Conservation (phyloP, 345 rosid genomes). For the Hibiscus syriacus region DNA sequence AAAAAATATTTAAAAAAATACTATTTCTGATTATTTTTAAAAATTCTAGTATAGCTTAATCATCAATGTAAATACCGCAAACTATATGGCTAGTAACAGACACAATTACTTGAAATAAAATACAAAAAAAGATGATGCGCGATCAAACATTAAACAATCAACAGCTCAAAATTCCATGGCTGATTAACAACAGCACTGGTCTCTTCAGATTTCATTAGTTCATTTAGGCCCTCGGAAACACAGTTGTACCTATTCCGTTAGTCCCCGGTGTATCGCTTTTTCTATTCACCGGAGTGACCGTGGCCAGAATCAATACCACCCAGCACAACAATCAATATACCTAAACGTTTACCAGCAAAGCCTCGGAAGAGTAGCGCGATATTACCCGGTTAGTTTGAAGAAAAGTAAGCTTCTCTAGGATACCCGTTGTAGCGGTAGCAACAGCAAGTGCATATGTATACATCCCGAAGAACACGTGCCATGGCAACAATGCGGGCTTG, state of each 20-base stretch:
- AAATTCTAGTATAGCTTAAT: too few relatives aligned
- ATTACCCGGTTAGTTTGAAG: conserved; percentile 67
- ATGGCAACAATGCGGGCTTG: conserved; percentile 59
- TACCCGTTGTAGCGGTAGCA: conserved; percentile 63
- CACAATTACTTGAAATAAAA: background rate
- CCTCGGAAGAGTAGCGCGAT: conserved; percentile 61
- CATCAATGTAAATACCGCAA: background rate
- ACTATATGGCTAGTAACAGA: background rate
- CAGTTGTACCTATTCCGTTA: conserved; percentile 32
- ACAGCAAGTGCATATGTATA: conserved; percentile 66
- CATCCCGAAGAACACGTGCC: conserved; percentile 91
- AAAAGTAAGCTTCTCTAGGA: conserved; percentile 78
- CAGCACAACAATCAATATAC: conserved; percentile 55
- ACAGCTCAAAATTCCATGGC: background rate
- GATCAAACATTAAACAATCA: background rate
- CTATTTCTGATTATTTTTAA: too few relatives aligned
- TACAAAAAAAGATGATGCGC: background rate
- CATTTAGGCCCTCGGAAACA: background rate
- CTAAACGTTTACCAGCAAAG: conserved; percentile 71
- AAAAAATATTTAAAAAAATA: too few relatives aligned
- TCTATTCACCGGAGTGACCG: conserved; percentile 45
- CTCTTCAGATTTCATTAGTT: background rate
- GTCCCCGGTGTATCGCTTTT: conserved; percentile 39
- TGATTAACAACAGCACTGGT: background rate
- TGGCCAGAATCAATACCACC: conserved; percentile 69